Evolutionary conservation across 495 filamentous ascomycete genomes (phyloP).

Genomic region (Neurospora sp.): DNA sequence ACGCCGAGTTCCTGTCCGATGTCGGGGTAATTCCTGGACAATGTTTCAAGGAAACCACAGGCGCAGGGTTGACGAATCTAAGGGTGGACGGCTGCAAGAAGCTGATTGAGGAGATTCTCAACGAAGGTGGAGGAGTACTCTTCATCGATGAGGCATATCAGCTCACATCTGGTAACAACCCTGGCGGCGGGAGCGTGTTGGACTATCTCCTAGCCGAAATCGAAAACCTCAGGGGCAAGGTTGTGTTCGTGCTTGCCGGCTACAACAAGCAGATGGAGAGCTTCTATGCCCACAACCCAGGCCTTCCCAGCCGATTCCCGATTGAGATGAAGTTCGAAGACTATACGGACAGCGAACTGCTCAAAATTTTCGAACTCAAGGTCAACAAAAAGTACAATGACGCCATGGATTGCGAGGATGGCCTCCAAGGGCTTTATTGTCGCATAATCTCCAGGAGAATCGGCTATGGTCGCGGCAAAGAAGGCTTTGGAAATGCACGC

Average conservation of each 20-base stretch:
- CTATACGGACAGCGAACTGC: slow-evolving; percentile 57
- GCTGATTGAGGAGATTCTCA: slow-evolving; percentile 45
- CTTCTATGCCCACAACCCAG: slow-evolving; percentile 71
- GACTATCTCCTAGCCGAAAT: slow-evolving; percentile 68
- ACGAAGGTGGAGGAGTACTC: slow-evolving; percentile 54
- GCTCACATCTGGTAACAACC: slow-evolving; percentile 44
- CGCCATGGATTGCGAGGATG: slow-evolving; percentile 51
- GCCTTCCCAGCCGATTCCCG: slow-evolving; percentile 63
- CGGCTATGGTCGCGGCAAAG: slow-evolving; percentile 48
- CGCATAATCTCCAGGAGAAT: slow-evolving; percentile 53
- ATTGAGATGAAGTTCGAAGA: slow-evolving; percentile 56
- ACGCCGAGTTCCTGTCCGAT: slow-evolving; percentile 56
- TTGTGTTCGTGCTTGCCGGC: slow-evolving; percentile 69
- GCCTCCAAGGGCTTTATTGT: slow-evolving; percentile 51
- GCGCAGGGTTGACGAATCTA: slow-evolving; percentile 52
- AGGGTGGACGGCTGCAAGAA: slow-evolving; percentile 49
- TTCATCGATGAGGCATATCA: slow-evolving; percentile 80
- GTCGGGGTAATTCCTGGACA: slow-evolving; percentile 45
- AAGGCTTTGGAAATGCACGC: slow-evolving; percentile 67
- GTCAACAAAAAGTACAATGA: slow-evolving; percentile 33
- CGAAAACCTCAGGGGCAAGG: slow-evolving; percentile 63
- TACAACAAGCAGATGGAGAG: slow-evolving; percentile 72
- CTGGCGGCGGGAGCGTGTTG: slow-evolving; percentile 50
- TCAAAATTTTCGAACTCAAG: slow-evolving; percentile 45
- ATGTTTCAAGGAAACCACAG: slow-evolving; percentile 58